Conservation (phyloP, 1,284 basidiomycete genomes). For the Rhodotorula glutinis region DNA sequence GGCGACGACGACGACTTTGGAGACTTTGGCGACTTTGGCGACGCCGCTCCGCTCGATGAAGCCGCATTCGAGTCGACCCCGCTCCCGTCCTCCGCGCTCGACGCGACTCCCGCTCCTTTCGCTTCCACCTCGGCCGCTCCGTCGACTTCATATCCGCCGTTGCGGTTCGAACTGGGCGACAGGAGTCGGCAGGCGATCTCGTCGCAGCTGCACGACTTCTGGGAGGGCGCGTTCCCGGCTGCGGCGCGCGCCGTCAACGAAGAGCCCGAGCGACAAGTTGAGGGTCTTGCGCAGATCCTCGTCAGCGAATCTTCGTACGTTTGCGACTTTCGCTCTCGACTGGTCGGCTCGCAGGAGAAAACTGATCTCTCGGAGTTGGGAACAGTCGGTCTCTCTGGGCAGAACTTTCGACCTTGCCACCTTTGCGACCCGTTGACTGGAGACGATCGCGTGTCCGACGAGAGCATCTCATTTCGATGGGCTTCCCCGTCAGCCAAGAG, state of each 20-base stretch:
- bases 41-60: conserved; percentile 48
- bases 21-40: conserved; percentile 64
- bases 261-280: conserved; percentile 71
- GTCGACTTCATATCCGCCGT: conserved; percentile 57
- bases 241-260: conserved; percentile 59
- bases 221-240: conserved; percentile 62
- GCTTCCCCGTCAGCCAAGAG: conserved; percentile 87
- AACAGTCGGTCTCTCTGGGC: conserved; percentile 26
- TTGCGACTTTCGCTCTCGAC: background rate
- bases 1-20: conserved; percentile 68
- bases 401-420: conserved; percentile 42
- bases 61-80: conserved; percentile 50
- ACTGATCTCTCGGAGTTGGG: background rate
- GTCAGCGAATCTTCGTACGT: conserved; percentile 52
- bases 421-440: conserved; percentile 79
- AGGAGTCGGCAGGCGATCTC: conserved; percentile 60
- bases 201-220: conserved; percentile 62
- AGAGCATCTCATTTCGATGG: conserved; percentile 81
- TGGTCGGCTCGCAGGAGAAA: too few species aligned
- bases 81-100: background rate
- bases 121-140: background rate
- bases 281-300: conserved; percentile 73
- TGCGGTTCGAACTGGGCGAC: conserved; percentile 61
- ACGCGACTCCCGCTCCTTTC: conserved; percentile 36
- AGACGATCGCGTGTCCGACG: conserved; percentile 79